These are phyloP conservation scores for Nakazawaea pomicola DNA, from an alignment of 805 yeast species.

Conservation along the genomic window DNA sequence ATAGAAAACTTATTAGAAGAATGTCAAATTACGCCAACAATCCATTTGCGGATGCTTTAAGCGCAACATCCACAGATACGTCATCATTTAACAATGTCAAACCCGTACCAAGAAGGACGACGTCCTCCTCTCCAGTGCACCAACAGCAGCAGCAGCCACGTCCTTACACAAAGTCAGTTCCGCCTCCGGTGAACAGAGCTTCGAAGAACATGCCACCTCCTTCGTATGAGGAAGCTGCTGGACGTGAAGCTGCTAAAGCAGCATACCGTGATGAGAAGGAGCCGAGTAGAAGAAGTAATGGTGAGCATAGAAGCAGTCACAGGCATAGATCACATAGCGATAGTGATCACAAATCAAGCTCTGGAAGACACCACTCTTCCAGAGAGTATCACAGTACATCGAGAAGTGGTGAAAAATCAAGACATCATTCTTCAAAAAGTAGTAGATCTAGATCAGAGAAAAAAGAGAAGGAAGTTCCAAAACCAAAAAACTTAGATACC, in stretches of 20 bases:
- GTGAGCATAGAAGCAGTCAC: constrained; percentile 14
- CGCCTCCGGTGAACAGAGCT: constrained; percentile 13
- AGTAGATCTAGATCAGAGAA: constrained; percentile 18
- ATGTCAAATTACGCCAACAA: constrained; percentile 35
- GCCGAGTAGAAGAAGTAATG: constrained; percentile 18
- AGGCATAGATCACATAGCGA: constrained; percentile 19
- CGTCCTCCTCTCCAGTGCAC: constrained; percentile 30
- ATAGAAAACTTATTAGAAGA: neutral
- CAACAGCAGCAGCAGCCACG: constrained; percentile 16
- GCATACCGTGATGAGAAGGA: constrained; percentile 55
- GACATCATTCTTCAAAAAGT: constrained; percentile 22
- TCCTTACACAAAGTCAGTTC: constrained; percentile 15
- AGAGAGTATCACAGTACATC: constrained; percentile 11
- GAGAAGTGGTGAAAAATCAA: constrained; percentile 20
- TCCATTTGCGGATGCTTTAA: constrained; percentile 48
- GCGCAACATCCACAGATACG: constrained; percentile 28
- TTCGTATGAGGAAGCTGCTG: constrained; percentile 66
- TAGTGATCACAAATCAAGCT: constrained; percentile 8
- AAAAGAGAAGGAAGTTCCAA: constrained; percentile 38
- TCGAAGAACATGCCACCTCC: constrained; percentile 44
- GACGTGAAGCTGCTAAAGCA: constrained; percentile 32
- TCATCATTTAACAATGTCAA: neutral
- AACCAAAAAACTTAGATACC: constrained; percentile 79
- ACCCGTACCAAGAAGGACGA: constrained; percentile 25
- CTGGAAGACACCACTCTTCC: constrained; percentile 14